Base-by-base conservation (phyloP, 2,329 filamentous ascomycete genomes). In the Pestalotiopsis sp. region DNA sequence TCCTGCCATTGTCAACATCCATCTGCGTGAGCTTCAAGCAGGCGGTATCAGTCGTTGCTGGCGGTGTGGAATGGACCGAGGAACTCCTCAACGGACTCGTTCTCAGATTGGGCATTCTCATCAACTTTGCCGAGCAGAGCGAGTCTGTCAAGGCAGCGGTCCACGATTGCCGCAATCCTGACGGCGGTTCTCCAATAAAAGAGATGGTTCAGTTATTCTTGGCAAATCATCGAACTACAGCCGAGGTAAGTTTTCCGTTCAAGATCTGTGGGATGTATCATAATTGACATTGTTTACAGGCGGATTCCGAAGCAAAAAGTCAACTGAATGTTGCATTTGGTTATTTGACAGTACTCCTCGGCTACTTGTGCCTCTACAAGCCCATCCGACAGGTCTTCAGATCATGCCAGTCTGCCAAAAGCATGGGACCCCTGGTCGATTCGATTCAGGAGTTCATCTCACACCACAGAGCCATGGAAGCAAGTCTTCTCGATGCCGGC, bases 51-150 rank as follows among this genome's bases (percentile, higher is more conserved):
- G 84, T 84, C 6, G 80, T 88, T 68, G 80, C 81, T 5, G 83
- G 82, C 60, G 83, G 82, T 59, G 84, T 84, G 36, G 80, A 82
- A n/a, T 83, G 88, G 66, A 78, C 84, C 12, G 79, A 82, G 2
- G 82, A 83, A 25, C 80, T 85, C 1, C 81, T 95, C 66, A 92
- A 97, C 72, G 87, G 89, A 63, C 85, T 97, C 14, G 88, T 97
- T 63, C 85, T 98, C 57, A 87, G 93, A 65, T 83, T 97, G 52
- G 95, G 94, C 0, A 89, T 93, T 25, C 88, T 95, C 80, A 97
- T 97, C 79, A 98, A 98, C 75, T 87, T 98, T 67, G 88, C 93
- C 9, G 94, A 97, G 77, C 91, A 93, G 76, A 94, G 90, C 75
- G 83, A 89, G 17, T 78, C 84, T 25, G 91, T 92, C 13, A 85